Conservation (phyloP, 495 filamentous ascomycete genomes). For the Cladorrhinum samala region DNA sequence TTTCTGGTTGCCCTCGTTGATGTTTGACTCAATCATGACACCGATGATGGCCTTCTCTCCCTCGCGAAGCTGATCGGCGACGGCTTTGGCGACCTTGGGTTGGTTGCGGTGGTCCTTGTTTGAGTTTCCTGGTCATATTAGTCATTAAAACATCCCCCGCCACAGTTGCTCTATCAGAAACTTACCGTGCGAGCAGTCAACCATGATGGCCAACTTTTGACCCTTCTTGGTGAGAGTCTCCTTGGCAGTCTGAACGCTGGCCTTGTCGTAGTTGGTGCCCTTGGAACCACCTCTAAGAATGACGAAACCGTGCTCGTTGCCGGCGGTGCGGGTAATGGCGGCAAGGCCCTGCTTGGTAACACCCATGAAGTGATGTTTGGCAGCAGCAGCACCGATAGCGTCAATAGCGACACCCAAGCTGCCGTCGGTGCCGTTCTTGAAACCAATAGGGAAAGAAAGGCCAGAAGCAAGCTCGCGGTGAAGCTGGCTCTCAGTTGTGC, state of each 20-base stretch:
- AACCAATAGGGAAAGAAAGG: conserved; percentile 94
- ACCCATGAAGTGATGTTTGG: conserved; percentile 95
- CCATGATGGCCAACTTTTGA: conserved; percentile 87
- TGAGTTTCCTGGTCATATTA: conserved; percentile 52
- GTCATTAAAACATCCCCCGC: conserved; percentile 1
- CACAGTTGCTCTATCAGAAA: not conserved
- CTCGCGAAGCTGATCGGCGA: conserved; percentile 78
- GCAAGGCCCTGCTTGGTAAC: conserved; percentile 98
- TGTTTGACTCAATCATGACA: conserved; percentile 98
- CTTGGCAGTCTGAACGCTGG: conserved; percentile 69
- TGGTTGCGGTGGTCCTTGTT: conserved; percentile 80
- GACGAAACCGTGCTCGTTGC: conserved; percentile 96
- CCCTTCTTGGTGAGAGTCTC: conserved; percentile 79
- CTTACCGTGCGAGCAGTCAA: conserved; percentile 91
- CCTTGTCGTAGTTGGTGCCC: conserved; percentile 92
- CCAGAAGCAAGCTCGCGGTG: conserved; percentile 96
- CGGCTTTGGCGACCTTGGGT: conserved; percentile 77
- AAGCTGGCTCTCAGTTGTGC: conserved; percentile 95
- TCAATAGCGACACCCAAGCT: conserved; percentile 91
- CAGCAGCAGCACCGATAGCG: conserved; percentile 84
- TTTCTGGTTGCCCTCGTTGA: conserved; percentile 94
- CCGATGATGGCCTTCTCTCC: conserved; percentile 88
- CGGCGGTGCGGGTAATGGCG: conserved; percentile 84
- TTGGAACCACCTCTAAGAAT: conserved; percentile 86
- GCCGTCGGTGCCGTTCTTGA: conserved; percentile 99